Conservation (phyloP, 306 rosid genomes). For the Trifolium dubium region DNA sequence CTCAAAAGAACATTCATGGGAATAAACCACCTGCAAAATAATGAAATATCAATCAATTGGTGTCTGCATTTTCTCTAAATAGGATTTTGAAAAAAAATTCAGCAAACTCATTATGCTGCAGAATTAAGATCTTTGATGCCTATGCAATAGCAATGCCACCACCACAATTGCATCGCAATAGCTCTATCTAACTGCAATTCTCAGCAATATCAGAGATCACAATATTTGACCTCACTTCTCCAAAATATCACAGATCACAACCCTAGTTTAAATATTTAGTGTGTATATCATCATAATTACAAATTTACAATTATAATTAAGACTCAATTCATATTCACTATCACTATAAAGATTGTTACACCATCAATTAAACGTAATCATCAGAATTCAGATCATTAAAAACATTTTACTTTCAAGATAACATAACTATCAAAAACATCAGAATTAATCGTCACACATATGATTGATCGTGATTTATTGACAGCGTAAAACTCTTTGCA, state of each 20-base stretch:
- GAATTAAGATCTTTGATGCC: neutral
- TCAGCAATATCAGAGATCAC: neutral
- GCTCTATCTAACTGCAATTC: neutral
- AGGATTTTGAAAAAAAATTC: neutral
- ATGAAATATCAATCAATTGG: neutral
- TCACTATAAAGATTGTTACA: neutral
- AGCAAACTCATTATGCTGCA: neutral
- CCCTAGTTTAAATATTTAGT: neutral
- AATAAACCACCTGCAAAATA: slow-evolving; percentile 92
- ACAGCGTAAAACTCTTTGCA: neutral
- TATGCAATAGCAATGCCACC: neutral
- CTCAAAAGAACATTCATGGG: slow-evolving; percentile 81
- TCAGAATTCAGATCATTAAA: no score
- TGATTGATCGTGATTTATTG: neutral
- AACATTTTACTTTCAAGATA: no score
- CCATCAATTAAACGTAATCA: neutral
- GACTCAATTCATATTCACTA: no score
- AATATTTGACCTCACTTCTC: neutral
- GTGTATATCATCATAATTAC: neutral
- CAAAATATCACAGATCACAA: neutral
- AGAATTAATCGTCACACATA: no score
- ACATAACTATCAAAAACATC: no score
- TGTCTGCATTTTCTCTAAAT: neutral
- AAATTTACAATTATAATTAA: neutral
- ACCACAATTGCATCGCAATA: neutral